Base-by-base conservation (phyloP, 306 rosid genomes). In the Morella rubra region DNA sequence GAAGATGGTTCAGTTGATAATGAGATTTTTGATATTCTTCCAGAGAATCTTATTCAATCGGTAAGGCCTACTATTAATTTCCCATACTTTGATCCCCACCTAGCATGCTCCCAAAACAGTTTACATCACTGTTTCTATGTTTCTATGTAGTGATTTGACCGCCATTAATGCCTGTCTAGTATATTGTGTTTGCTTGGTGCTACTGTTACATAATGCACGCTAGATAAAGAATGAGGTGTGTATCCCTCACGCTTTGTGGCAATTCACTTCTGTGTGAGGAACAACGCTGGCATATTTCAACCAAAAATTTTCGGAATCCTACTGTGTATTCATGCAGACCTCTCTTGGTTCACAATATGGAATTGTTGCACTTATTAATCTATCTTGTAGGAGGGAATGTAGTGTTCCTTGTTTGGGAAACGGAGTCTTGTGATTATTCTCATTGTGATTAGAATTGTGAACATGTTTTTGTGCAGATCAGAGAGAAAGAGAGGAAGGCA, bases 31-130 rank as follows among this genome's bases (percentile, higher is more conserved):
- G 83, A 87, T 87, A 75, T 86, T 74, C 96, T 94, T 67, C 82
- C 92, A 2, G 72, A 74, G 74, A 82, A 79, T 75, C 90, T 92
- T 81, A 74, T 91, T 66, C 91, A 87, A 73, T 94, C 91, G 85
- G 98, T 91, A 91, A 72, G 93, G 64, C 19, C 55, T 68, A 42
- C 64, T 46, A 1, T 69, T 9, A 47, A n/a, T 69, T 70, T 5
- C 14, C 24, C 5, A 7, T 41, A 22, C 24, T 20, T 20, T 22
- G 11, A 3, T 50, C 66, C 51, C 47, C 52, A 7, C 42, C 41
- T 44, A 53, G 60, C 82, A 58, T 53, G 67, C 44, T 61, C 14
- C 67, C 32, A 27, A 27, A 32, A 32, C 37, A 32, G 44, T 61
- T 61, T 11, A 19, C 15, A 44, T 5, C 20, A 24, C 19, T 3